A percentile compares a stretch with the other conserved stretches of the same genome.
Conservation (phyloP, 169 alveolate genomes). For the Cryptosporidium sp. region DNA sequence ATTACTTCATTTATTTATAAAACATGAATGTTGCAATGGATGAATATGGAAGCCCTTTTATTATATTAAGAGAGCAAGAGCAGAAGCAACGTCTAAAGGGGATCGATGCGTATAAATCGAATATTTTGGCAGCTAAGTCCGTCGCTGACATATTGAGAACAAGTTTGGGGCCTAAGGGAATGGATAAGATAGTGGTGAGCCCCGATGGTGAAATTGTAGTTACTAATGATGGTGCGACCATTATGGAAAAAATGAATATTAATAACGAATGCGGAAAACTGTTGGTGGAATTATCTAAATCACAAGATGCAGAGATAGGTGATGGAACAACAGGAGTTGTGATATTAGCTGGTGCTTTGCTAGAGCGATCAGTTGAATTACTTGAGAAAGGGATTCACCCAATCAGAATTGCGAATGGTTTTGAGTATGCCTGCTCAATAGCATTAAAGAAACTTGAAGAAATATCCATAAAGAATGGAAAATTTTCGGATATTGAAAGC, state of each 20-base stretch:
- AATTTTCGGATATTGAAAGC: conserved; percentile 81
- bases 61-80: conserved; percentile 95
- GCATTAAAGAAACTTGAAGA: conserved; percentile 92
- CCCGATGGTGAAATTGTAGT: conserved; percentile 99
- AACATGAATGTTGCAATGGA: conserved; percentile 94
- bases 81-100: conserved; percentile 97
- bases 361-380: conserved; percentile 93
- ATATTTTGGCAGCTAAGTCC: conserved; percentile 97
- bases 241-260: conserved; percentile 95
- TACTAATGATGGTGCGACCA: conserved; percentile 97
- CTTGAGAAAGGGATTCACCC: conserved; percentile 99
- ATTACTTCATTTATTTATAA: background rate
- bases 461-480: conserved; percentile 87
- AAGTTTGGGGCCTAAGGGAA: conserved; percentile 99
- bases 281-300: conserved; percentile 96
- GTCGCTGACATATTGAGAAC: conserved; percentile 95
- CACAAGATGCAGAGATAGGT: conserved; percentile 99
- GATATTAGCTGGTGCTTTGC: conserved; percentile 98
- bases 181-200: conserved; percentile 99
- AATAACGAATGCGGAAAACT: conserved; percentile 96
- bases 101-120: conserved; percentile 97
- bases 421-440: conserved; percentile 96
- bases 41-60: conserved; percentile 98
- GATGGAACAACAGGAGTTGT: conserved; percentile 99
- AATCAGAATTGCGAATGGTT: conserved; percentile 97